These are phyloP conservation scores for Myochromella boudieri DNA, from an alignment of 768 basidiomycete genomes.

Conservation along the genomic window DNA sequence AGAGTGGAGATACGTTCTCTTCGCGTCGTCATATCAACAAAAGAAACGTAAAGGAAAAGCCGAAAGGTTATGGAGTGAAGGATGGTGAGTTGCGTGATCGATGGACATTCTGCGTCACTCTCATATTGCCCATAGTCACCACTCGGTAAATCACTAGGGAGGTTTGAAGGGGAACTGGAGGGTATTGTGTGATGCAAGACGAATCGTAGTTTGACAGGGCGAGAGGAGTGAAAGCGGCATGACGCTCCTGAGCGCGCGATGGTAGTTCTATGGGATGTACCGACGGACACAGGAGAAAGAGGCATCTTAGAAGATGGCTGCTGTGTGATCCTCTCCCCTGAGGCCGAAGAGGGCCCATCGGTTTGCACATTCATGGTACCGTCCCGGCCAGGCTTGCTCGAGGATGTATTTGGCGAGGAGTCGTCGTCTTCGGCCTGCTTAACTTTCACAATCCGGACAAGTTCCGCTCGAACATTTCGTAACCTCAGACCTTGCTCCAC, in stretches of 20 bases:
- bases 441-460: conserved; percentile 65
- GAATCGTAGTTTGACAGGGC: conserved; percentile 75
- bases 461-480: conserved; percentile 78
- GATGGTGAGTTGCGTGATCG: conserved; percentile 79
- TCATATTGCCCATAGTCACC: conserved; percentile 48
- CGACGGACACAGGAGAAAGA: conserved; percentile 26
- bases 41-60: conserved; percentile 71
- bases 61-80: conserved; percentile 83
- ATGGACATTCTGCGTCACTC: conserved; percentile 63
- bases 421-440: conserved; percentile 44
- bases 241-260: conserved; percentile 89
- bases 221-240: conserved; percentile 82
- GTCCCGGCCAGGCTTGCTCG: conserved; percentile 21
- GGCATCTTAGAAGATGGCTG: conserved; percentile 41
- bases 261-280: conserved; percentile 35
- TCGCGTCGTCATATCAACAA: conserved; percentile 68
- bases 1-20: conserved; percentile 68
- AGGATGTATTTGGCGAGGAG: conserved; percentile 31
- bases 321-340: conserved; percentile 27
- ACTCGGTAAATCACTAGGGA: conserved; percentile 40
- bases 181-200: conserved; percentile 68
- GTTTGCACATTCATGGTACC: conserved; percentile 12
- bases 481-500: conserved; percentile 70
- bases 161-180: conserved; percentile 47
- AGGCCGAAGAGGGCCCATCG: conserved; percentile 32